Base-by-base conservation (phyloP, 2,329 filamentous ascomycete species). In the Rugonectria rugulosa region DNA sequence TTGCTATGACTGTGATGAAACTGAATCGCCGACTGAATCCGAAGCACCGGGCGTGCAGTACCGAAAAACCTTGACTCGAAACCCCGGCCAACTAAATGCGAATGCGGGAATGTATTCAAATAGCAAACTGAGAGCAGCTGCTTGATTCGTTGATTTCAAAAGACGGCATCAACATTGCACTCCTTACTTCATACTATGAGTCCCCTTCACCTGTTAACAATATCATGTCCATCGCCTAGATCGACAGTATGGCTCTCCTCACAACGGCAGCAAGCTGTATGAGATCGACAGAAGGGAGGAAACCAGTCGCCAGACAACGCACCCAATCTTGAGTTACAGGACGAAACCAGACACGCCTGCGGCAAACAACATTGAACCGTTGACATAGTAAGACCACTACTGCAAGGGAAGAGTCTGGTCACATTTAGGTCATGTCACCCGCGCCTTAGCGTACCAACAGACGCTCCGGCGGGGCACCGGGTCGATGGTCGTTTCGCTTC, bases 321-420 rank as follows among this genome's bases (percentile, higher is more conserved):
- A 21, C 41, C 27, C 45, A 34, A 46, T 31, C 23, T 27, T 60
- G 46, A 24, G 48, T 60, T 53, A 38, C 47, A 49, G 49, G 43
- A 44, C 64, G 53, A 63, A 56, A 61, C 50, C 43, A 15, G 11
- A 21, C 19, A 21, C 51, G 32, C 29, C 31, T 50, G 26, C 24
- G 20, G 26, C 51, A 32, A 23, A 50, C 55, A 53, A 36, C 52
- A 58, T 59, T 67, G 60, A 27, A 64, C 49, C 55, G 43, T n/a
- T n/a, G n/a, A n/a, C n/a, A n/a, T n/a, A n/a, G n/a, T n/a, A n/a
- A n/a, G n/a, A n/a, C n/a, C n/a, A 57, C 51, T 65, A 59, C 54
- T 67, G 61, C 56, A 60, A 64, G 60, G 62, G 59, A 48, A 29
- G 41, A 27, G 24, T 56, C 41, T 60, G 55, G 55, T 59, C 53